Base-by-base conservation (phyloP, 768 basidiomycete genomes). In the Boletus rubescentipes region DNA sequence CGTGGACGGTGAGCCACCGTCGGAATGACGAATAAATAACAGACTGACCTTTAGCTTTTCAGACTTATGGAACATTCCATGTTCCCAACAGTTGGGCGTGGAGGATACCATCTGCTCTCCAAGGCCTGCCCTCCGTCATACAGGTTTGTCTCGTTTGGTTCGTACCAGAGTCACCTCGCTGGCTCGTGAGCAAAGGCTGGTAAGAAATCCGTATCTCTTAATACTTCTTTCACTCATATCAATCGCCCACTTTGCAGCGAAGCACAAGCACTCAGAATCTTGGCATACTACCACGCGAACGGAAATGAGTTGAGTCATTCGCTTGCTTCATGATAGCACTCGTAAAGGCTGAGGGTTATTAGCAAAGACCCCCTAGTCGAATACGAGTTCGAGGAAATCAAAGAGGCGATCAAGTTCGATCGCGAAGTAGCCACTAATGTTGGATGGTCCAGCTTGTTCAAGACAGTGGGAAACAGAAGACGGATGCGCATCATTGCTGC, bases 371-470 rank as follows among this genome's bases (percentile, higher is more conserved):
- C 41, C 26, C 16, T 42, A 2, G 82, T 85, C 1, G 72, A 78
- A 57, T 83, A 78, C 62, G 82, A 84, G 64, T 84, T 81, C 58
- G 77, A 80, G 58, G 84, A 86, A 68, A 86, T 87, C 70, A 83
- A 79, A 63, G 76, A 79, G 18, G 82, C 81, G 10, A 72, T 82
- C 53, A 71, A 67, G 11, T 70, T 79, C 32, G 76, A 76, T 63
- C 71, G 70, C 42, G 71, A 70, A 35, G 71, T 76, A 18, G 71
- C 73, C n/a, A 56, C 71, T 7, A 64, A 75, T 37, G 68, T 79
- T 16, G 77, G 77, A 18, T 84, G 76, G 78, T 35, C 57, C 20
- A 71, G 66, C 35, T 67, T 83, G 34, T 65, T 83, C 63, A 76
- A 68, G 63, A 79, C 73, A 11, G 69, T 65, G 10, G 84, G 82